These are phyloP conservation scores for Holtermanniella nyarrowii DNA, from an alignment of 768 basidiomycete genomes.

Conservation along the genomic window DNA sequence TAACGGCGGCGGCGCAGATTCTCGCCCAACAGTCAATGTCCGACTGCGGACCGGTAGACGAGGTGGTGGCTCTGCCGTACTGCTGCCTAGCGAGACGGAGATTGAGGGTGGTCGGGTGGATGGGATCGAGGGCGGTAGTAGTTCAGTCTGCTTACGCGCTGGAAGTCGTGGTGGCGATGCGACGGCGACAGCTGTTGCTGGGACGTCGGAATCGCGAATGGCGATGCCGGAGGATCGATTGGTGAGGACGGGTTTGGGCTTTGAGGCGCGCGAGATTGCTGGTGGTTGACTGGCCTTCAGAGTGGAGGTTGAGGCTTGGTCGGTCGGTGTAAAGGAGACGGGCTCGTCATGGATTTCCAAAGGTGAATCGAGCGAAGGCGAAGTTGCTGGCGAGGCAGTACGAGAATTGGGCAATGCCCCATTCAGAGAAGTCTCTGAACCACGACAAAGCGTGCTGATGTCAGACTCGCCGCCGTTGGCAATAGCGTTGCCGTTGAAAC, in stretches of 20 bases:
- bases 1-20: constrained; percentile 11
- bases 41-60: constrained; percentile 5
- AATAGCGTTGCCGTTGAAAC: no score
- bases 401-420: no score
- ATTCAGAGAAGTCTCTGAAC: no score
- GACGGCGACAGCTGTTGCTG: not conserved
- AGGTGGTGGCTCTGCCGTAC: not conserved
- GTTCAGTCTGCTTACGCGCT: constrained; percentile 7
- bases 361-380: no score
- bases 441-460: no score
- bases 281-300: not conserved
- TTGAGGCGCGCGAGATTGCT: not conserved
- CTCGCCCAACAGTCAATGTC: constrained; percentile 1
- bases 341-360: no score
- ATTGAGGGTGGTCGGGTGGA: constrained; percentile 6
- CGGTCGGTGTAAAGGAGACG: no score
- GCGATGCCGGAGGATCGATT: not conserved
- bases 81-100: not conserved
- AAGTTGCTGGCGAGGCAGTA: no score
- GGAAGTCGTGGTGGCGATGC: constrained; percentile 12
- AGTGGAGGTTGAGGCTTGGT: no score
- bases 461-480: no score
- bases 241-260: not conserved
- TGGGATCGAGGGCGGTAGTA: constrained; percentile 11
- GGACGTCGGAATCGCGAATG: not conserved